phyloP scores from a whole-genome alignment of 345 rosid genomes.

The Lumnitzera littorea region DNA sequence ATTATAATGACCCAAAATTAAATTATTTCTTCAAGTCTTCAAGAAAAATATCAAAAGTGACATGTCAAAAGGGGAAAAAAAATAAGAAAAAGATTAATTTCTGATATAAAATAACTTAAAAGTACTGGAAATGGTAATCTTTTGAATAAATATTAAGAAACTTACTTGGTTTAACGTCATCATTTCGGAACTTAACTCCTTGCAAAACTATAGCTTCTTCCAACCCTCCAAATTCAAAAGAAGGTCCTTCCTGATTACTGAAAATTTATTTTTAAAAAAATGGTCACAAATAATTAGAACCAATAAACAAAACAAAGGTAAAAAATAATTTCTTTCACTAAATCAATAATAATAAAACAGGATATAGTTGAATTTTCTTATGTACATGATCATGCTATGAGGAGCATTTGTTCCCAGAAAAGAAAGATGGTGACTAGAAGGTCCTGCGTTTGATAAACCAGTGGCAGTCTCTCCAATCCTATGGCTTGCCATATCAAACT shows the following conservation, averaged over 20 bases:
- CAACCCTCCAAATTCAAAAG: constrained; percentile 94
- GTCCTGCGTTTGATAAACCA: constrained; percentile 56
- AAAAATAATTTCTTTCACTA: too few species aligned
- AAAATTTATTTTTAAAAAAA: background rate
- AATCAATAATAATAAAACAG: too few species aligned
- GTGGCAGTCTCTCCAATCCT: constrained; percentile 50
- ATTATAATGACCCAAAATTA: too few species aligned
- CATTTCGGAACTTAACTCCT: constrained; percentile 74
- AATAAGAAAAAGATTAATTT: constrained; percentile 26
- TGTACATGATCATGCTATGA: too few species aligned
- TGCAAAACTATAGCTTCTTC: constrained; percentile 95
- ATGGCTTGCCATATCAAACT: constrained; percentile 64
- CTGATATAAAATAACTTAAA: constrained; percentile 47
- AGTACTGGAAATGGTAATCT: constrained; percentile 40
- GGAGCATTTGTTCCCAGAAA: constrained; percentile 62
- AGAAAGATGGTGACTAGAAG: constrained; percentile 56
- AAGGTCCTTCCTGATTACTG: constrained; percentile 77
- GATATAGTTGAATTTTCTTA: too few species aligned
- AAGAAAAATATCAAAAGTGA: too few species aligned
- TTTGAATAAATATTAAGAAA: too few species aligned
- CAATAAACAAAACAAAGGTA: too few species aligned
- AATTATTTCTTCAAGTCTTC: too few species aligned
- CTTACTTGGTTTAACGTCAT: constrained; percentile 56
- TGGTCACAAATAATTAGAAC: constrained; percentile 1
- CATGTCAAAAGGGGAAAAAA: too few species aligned